These are phyloP conservation scores for Strigomonas galati DNA, from an alignment of 208 protist genomes.

Conservation along the genomic window DNA sequence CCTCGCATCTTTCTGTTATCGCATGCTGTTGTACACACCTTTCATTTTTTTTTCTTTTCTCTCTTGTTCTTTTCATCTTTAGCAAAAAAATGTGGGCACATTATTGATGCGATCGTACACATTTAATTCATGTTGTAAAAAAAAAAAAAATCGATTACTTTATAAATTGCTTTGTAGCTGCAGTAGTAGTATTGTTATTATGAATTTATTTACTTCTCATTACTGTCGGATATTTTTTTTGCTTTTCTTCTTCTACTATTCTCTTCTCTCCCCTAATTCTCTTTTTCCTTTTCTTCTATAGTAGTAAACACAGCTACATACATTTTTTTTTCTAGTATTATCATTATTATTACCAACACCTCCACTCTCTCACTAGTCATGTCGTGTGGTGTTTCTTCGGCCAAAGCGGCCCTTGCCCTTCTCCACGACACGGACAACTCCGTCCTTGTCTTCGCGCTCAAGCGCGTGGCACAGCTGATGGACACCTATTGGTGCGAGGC, in stretches of 20 bases:
- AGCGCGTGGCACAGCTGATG: slow-evolving; percentile 67
- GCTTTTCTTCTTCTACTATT: neutral
- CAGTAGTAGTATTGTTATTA: no score
- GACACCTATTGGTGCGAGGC: slow-evolving; percentile 91
- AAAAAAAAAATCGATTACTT: no score
- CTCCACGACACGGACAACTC: slow-evolving; percentile 64
- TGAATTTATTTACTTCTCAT: neutral
- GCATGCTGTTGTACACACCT: neutral
- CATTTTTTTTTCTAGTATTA: slow-evolving; percentile 2
- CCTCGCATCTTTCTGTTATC: neutral
- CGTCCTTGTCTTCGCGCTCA: slow-evolving; percentile 75
- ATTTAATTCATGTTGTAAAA: no score
- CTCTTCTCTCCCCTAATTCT: neutral
- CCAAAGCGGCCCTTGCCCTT: slow-evolving; percentile 81
- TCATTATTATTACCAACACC: neutral
- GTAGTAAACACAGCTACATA: neutral
- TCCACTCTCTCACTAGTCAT: neutral
- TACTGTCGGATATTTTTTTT: neutral
- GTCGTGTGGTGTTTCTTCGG: slow-evolving; percentile 46
- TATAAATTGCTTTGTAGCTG: no score
- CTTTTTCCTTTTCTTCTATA: neutral
- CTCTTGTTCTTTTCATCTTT: slow-evolving; percentile 1
- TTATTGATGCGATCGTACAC: no score
- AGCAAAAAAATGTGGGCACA: neutral
- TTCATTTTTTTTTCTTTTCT: slow-evolving; percentile 15